Base-by-base conservation (phyloP, 1,139 yeast genomes). In the Torulaspora globosa region DNA sequence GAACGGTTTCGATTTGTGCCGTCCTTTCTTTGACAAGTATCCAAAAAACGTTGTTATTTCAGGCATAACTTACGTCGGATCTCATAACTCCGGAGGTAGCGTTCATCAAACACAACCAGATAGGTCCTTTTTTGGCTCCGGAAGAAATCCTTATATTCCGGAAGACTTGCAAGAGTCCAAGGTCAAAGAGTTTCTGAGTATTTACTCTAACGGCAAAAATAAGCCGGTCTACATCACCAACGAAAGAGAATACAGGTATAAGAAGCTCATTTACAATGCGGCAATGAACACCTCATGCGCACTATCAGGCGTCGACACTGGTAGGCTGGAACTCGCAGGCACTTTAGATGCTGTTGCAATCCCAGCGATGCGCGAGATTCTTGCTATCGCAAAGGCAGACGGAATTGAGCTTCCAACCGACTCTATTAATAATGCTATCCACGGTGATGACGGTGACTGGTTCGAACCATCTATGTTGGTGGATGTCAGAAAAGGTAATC, bases 391-490 rank as follows among this genome's bases (percentile, higher is more conserved):
- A 2, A 70, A 69, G 32, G 73, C 78, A 18, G 83, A 76, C 48
- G 82, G 82, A 0, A 71, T 74, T 18, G 69, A 64, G 1, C 56
- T 79, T 39, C 72, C 73, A 1, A 60, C 53, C 3, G 67, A 58
- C 14, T 59, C 61, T 10, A 65, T 72, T 41, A 71, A 76, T 26
- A 48, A 54, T 31, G 70, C 70, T 44, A 53, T 73, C 39, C 80
- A 78, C 53, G 70, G 74, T 35, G 78, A 78, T 43, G 82, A 77
- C 55, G 81, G 80, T 0, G 66, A 69, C 37, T 78, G 73, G 60
- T 78, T 74, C 58, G 58, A 69, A 15, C 84, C 84, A 0, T 77
- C 82, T 2, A 79, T 79, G 84, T 67, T 71, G 47, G 74, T 78
- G 11, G 84, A 79, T 58, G 68, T 68, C 23, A 65, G 73, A 41